These are phyloP conservation scores for Chalaropsis thielavioides DNA, from an alignment of 2,329 filamentous ascomycete species.

Conservation along the genomic window DNA sequence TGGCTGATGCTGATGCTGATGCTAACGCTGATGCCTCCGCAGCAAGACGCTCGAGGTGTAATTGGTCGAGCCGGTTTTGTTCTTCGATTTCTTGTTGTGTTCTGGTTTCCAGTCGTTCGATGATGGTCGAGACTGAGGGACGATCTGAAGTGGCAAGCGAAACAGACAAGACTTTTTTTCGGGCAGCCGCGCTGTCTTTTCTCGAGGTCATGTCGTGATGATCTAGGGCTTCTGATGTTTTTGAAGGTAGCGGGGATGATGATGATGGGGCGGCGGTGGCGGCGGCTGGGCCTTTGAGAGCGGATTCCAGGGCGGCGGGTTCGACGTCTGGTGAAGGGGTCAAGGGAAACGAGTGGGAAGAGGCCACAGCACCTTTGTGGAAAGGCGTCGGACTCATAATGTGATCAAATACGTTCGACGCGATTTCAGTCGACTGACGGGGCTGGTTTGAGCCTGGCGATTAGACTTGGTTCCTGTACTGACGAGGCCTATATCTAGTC, in stretches of 20 bases:
- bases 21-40: not conserved
- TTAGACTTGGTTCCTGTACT: not conserved
- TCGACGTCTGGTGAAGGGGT: slow-evolving; percentile 14
- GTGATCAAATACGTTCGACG: not conserved
- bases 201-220: not conserved
- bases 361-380: not conserved
- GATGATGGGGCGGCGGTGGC: not conserved
- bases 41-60: slow-evolving; percentile 8
- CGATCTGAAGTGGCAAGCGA: slow-evolving; percentile 12
- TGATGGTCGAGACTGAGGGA: slow-evolving; percentile 10
- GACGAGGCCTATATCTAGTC: too few relatives aligned
- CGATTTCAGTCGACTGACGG: not conserved
- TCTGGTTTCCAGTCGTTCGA: slow-evolving; percentile 12
- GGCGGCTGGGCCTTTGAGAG: not conserved
- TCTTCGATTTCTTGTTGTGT: slow-evolving; percentile 16
- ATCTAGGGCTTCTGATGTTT: not conserved
- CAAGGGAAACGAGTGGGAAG: slow-evolving; percentile 13
- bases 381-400: not conserved
- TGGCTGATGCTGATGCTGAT: not conserved
- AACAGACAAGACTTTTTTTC: slow-evolving; percentile 15
- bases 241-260: not conserved
- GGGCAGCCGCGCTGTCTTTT: slow-evolving; percentile 3
- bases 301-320: not conserved
- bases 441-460: not conserved
- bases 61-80: slow-evolving; percentile 10